Percentiles rank a stretch among this genome's conserved stretches.
phyloP scores from a whole-genome alignment of 106 monocot species.

The Dendrobium officinale region DNA sequence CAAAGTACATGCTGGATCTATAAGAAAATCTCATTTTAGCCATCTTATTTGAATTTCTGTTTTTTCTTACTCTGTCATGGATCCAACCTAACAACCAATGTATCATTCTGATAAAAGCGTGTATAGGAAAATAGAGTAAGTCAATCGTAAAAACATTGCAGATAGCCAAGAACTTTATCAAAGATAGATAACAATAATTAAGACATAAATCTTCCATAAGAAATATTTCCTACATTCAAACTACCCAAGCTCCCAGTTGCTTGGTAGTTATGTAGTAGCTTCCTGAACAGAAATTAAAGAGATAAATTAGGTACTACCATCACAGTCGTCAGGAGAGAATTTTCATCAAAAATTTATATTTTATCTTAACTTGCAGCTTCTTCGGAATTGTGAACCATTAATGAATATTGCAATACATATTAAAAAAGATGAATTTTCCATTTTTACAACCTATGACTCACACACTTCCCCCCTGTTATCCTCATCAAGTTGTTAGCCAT shows the following conservation, averaged over 20 bases:
- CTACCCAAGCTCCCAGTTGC: not conserved
- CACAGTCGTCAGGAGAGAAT: not conserved
- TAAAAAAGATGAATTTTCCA: too few species aligned
- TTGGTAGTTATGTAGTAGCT: not conserved
- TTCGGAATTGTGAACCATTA: too few species aligned
- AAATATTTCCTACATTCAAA: not conserved
- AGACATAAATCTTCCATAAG: not conserved
- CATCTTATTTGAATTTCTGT: not conserved
- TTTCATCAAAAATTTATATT: not conserved
- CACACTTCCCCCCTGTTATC: not conserved
- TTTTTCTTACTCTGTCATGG: not conserved
- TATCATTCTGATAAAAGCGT: not conserved
- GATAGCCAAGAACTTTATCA: too few species aligned
- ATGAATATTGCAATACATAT: too few species aligned
- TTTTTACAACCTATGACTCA: too few species aligned
- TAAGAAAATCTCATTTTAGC: not conserved
- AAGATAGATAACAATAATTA: too few species aligned
- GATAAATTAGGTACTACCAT: not conserved
- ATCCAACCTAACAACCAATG: not conserved
- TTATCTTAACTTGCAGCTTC: too few species aligned
- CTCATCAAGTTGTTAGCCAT: not conserved
- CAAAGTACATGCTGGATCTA: not conserved
- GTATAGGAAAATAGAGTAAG: not conserved
- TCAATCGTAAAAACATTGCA: too few species aligned
- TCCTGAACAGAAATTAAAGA: not conserved